Conservation (phyloP, 805 yeast species). For the Candida corydali region DNA sequence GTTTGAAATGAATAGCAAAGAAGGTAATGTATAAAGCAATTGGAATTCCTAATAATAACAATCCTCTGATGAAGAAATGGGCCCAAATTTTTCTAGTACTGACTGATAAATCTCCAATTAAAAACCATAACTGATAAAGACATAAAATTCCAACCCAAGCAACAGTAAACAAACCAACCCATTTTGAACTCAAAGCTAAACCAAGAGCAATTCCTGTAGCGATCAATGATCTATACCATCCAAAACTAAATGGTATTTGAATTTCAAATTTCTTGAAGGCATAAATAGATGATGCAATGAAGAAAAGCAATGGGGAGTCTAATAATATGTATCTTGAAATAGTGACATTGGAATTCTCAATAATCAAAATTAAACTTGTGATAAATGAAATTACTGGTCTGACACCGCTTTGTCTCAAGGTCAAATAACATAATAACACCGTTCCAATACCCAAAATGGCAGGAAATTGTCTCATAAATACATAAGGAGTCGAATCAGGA, state of each 20-base stretch:
- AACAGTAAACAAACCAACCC: constrained; percentile 82
- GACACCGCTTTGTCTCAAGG: constrained; percentile 69
- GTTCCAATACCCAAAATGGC: constrained; percentile 68
- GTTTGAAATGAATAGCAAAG: constrained; percentile 60
- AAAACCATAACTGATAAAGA: constrained; percentile 62
- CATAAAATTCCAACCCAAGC: constrained; percentile 72
- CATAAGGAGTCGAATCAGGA: constrained; percentile 61
- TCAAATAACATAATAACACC: constrained; percentile 58
- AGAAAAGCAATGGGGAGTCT: constrained; percentile 73
- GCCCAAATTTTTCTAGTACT: constrained; percentile 38
- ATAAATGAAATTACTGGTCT: constrained; percentile 58
- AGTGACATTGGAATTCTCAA: constrained; percentile 69
- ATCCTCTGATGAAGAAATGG: constrained; percentile 50
- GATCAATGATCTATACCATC: constrained; percentile 57
- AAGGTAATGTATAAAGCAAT: constrained; percentile 48
- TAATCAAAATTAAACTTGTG: constrained; percentile 51
- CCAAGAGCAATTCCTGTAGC: constrained; percentile 72
- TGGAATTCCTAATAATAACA: constrained; percentile 57
- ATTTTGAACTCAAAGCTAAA: constrained; percentile 67
- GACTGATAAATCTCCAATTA: constrained; percentile 64
- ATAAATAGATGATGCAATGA: constrained; percentile 68
- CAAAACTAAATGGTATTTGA: constrained; percentile 53
- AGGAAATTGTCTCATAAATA: constrained; percentile 65
- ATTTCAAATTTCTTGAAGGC: constrained; percentile 64
- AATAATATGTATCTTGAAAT: constrained; percentile 71